These are phyloP conservation scores for Fusarium phyllophilum DNA, from an alignment of 2,329 filamentous ascomycete genomes.

Conservation along the genomic window DNA sequence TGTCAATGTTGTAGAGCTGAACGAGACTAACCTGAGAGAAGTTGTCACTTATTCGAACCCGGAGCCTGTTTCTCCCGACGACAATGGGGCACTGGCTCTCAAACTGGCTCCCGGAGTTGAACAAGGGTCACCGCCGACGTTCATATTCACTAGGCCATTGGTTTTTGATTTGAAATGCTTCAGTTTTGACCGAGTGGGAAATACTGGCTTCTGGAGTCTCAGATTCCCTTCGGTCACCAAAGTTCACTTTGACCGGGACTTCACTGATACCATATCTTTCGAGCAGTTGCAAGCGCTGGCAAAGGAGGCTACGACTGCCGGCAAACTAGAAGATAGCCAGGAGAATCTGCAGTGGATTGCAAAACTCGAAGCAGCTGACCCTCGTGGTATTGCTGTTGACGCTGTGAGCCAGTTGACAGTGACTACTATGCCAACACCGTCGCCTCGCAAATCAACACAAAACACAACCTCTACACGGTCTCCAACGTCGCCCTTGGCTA, in stretches of 20 bases:
- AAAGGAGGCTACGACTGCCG: constrained; percentile 60
- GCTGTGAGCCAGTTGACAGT: constrained; percentile 58
- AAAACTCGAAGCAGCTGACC: constrained; percentile 66
- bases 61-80: constrained; percentile 49
- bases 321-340: constrained; percentile 64
- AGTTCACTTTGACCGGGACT: constrained; percentile 79
- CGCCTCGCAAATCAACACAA: constrained; percentile 45
- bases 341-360: constrained; percentile 71
- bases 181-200: constrained; percentile 77
- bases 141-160: constrained; percentile 74
- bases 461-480: constrained; percentile 32
- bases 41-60: constrained; percentile 62
- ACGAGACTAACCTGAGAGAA: constrained; percentile 59
- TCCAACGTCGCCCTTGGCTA: constrained; percentile 19
- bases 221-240: constrained; percentile 82
- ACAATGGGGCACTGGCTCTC: constrained; percentile 57
- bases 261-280: constrained; percentile 74
- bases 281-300: constrained; percentile 76
- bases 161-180: constrained; percentile 85
- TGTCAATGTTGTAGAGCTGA: constrained; percentile 71
- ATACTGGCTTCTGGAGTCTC: constrained; percentile 76
- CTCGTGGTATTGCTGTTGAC: constrained; percentile 55
- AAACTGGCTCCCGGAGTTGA: constrained; percentile 58
- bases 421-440: constrained; percentile 51
- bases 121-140: constrained; percentile 54